These are phyloP conservation scores for Arachis monticola DNA, from an alignment of 331 rosid species.

Conservation along the genomic window DNA sequence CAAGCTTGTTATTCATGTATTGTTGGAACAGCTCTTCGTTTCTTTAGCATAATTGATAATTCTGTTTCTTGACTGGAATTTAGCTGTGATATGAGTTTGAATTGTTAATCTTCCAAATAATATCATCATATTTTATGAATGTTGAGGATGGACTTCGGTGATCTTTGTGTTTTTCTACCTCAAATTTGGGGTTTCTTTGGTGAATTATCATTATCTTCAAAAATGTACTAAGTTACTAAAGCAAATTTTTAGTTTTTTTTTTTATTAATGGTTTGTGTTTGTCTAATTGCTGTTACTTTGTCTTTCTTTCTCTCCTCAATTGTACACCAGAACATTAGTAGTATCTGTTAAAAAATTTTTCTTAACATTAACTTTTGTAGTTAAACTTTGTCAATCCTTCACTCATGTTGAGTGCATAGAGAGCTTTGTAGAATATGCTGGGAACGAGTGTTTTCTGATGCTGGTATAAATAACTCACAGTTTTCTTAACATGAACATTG, in stretches of 20 bases:
- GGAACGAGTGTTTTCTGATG: constrained; percentile 13
- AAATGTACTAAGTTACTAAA: constrained; percentile 24
- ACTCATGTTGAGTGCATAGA: constrained; percentile 15
- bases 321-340: not conserved
- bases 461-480: constrained; percentile 40
- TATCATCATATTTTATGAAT: not conserved
- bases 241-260: not conserved
- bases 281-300: constrained; percentile 5
- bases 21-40: constrained; percentile 1
- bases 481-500: constrained; percentile 44
- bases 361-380: not conserved
- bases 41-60: constrained; percentile 5
- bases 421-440: not conserved
- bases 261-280: not conserved
- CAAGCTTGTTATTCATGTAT: constrained; percentile 16
- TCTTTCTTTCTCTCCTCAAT: not conserved
- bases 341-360: constrained; percentile 3
- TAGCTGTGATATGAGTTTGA: not conserved
- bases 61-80: not conserved
- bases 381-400: constrained; percentile 10
- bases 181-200: constrained; percentile 21
- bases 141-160: not conserved
- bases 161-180: not conserved
- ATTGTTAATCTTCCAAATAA: not conserved
- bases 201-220: constrained; percentile 3